These are phyloP conservation scores for Citeromyces nyonsensis DNA, from an alignment of 805 yeast species.

Conservation along the genomic window DNA sequence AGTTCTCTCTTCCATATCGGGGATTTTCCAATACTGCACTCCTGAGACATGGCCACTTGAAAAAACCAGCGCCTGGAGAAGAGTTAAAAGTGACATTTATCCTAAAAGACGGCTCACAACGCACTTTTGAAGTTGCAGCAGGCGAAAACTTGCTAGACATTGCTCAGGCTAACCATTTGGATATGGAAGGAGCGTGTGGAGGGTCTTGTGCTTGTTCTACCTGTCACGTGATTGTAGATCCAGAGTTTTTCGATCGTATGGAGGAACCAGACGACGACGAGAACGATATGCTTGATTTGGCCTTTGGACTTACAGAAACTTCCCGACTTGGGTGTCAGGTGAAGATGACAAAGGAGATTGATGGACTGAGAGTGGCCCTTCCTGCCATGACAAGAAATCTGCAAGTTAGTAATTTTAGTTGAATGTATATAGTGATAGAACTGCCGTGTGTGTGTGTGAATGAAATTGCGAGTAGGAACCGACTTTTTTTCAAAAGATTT, in stretches of 20 bases:
- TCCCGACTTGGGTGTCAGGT: constrained; percentile 94
- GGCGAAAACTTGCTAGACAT: constrained; percentile 89
- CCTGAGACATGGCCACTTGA: constrained; percentile 65
- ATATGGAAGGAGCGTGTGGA: constrained; percentile 96
- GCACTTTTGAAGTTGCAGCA: constrained; percentile 72
- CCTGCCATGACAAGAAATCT: constrained; percentile 96
- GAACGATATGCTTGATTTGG: constrained; percentile 95
- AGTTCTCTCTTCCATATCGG: no score
- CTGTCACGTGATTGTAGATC: constrained; percentile 93
- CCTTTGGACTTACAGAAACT: constrained; percentile 94
- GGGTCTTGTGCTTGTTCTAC: constrained; percentile 99
- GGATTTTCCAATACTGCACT: constrained; percentile 7
- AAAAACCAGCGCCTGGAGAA: constrained; percentile 87
- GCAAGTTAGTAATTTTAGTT: constrained; percentile 62
- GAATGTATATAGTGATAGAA: background rate
- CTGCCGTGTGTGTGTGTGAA: no score
- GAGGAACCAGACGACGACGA: constrained; percentile 97
- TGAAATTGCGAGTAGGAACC: no score
- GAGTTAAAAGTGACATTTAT: constrained; percentile 80
- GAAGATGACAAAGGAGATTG: constrained; percentile 75
- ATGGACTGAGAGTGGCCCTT: constrained; percentile 86
- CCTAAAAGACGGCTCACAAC: constrained; percentile 80
- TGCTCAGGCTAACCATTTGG: constrained; percentile 86
- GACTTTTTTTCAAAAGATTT: no score
- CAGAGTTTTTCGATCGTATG: constrained; percentile 78